Conservation (phyloP, 495 filamentous ascomycete species). For the Lasiosphaeria miniovina region DNA sequence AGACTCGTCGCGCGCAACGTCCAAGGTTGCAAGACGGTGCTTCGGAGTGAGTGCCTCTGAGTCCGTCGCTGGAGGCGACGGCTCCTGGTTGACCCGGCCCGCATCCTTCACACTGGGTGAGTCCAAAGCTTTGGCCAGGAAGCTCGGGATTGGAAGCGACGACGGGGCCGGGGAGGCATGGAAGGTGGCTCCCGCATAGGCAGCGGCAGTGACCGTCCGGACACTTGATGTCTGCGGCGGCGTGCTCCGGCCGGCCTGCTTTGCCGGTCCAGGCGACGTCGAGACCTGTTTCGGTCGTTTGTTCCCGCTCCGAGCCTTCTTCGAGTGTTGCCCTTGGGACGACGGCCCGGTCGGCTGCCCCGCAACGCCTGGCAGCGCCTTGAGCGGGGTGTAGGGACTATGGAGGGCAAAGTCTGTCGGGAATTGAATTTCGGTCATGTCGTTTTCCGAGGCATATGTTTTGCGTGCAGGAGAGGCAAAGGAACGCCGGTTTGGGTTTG, state of each 20-base stretch:
- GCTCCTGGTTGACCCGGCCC: slow-evolving; percentile 29
- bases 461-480: slow-evolving; percentile 36
- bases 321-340: slow-evolving; percentile 22
- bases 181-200: slow-evolving; percentile 93
- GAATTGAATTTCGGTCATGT: slow-evolving; percentile 29
- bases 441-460: slow-evolving; percentile 49
- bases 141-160: slow-evolving; percentile 88
- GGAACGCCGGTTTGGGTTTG: slow-evolving; percentile 34
- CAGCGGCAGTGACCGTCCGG: slow-evolving; percentile 45
- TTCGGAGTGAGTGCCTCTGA: slow-evolving; percentile 43
- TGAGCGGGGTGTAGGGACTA: slow-evolving; percentile 39
- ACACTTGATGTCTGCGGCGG: slow-evolving; percentile 33
- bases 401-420: slow-evolving; percentile 22
- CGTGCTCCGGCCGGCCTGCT: slow-evolving; percentile 35
- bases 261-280: slow-evolving; percentile 35
- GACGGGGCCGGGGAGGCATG: slow-evolving; percentile 92
- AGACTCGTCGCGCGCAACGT: slow-evolving; percentile 55
- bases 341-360: slow-evolving; percentile 15
- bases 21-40: slow-evolving; percentile 19
- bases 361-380: slow-evolving; percentile 19
- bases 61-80: slow-evolving; percentile 40
- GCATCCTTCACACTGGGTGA: slow-evolving; percentile 42
- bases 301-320: slow-evolving; percentile 34
- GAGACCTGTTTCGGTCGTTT: slow-evolving; percentile 30
- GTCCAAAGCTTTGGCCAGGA: slow-evolving; percentile 78